Base-by-base conservation (phyloP, 805 yeast genomes). In the Blastobotrys attinorum region DNA sequence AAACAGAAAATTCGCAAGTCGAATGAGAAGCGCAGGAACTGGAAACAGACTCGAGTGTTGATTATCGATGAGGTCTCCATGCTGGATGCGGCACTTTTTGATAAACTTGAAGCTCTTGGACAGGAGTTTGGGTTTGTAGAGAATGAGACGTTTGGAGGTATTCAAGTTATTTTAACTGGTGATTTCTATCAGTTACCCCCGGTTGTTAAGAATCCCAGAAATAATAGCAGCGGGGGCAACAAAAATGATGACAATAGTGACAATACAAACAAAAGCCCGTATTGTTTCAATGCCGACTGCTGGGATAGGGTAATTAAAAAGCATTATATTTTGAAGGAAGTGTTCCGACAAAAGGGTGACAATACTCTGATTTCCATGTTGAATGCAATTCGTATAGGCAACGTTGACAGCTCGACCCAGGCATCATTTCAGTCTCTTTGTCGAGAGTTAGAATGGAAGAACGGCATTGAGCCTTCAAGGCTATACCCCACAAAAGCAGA, bases 151-250 rank as follows among this genome's bases (percentile, higher is more conserved):
- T 92, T 92, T 69, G 98, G 98, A 4, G 97, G 97, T 0, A 80
- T 92, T 38, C 98, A 92, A 60, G 55, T 92, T 10, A 76, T 92
- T 13, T 62, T 89, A 25, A 82, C 94, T 3, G 98, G 98, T 18
- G 98, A 92, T 62, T 92, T 90, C 59, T 89, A 82, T 62, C 98
- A 92, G 64, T 66, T 92, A 44, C 97, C 98, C 0, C 98, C 98
- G 0, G 95, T 90, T 15, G 68, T 69, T 25, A 68, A 64, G 33
- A 11, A 25, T 11, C n/a, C n/a, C n/a, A n/a, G n/a, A n/a, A n/a
- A n/a, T n/a, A n/a, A n/a, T n/a, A n/a, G 62, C 59, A n/a, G n/a
- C 10, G 63, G 61, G 22, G 20, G 38, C 40, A 22, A n/a, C n/a
- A n/a, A n/a, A n/a, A n/a, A n/a, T n/a, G n/a, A n/a, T n/a, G n/a